Conservation (phyloP, 2,329 filamentous ascomycete genomes). For the Ceratocystiopsis minuta region DNA sequence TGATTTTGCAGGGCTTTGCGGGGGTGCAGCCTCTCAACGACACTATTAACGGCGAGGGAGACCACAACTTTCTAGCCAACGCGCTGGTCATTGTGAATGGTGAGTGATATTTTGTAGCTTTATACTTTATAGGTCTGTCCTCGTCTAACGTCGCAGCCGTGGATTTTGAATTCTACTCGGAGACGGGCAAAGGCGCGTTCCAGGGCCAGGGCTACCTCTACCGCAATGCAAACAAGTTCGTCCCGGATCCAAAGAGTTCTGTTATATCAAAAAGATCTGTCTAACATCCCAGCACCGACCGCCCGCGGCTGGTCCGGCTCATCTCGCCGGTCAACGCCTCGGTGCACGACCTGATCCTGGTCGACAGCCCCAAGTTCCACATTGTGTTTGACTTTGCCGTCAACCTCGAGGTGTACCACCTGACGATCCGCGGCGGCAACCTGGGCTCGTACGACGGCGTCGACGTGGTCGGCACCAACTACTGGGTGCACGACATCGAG, state of each 20-base stretch:
- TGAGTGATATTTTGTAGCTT: no score
- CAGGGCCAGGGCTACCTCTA: conserved; percentile 30
- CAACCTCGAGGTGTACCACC: conserved; percentile 20
- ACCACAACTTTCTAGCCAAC: conserved; percentile 14
- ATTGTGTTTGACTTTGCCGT: conserved; percentile 17
- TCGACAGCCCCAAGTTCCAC: conserved; percentile 22
- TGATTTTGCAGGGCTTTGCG: conserved; percentile 15
- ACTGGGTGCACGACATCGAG: conserved; percentile 19
- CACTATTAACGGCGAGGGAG: conserved; percentile 18
- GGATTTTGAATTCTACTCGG: conserved; percentile 30
- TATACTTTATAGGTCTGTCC: no score
- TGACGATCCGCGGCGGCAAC: conserved; percentile 19
- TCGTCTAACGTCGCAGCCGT: conserved; percentile 4
- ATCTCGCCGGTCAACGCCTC: conserved; percentile 24
- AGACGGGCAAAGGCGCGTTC: conserved; percentile 23
- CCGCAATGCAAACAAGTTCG: conserved; percentile 9
- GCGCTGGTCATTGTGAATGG: conserved; percentile 16
- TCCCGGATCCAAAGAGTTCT: background rate
- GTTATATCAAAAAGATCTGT: no score
- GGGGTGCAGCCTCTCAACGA: conserved; percentile 13
- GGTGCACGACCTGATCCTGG: conserved; percentile 27
- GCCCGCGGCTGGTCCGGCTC: conserved; percentile 25
- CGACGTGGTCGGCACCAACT: conserved; percentile 19
- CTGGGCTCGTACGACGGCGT: conserved; percentile 20
- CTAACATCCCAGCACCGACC: conserved; percentile 7